phyloP scores from a whole-genome alignment of 495 filamentous ascomycete genomes.

The Neohortaea acidophila region DNA sequence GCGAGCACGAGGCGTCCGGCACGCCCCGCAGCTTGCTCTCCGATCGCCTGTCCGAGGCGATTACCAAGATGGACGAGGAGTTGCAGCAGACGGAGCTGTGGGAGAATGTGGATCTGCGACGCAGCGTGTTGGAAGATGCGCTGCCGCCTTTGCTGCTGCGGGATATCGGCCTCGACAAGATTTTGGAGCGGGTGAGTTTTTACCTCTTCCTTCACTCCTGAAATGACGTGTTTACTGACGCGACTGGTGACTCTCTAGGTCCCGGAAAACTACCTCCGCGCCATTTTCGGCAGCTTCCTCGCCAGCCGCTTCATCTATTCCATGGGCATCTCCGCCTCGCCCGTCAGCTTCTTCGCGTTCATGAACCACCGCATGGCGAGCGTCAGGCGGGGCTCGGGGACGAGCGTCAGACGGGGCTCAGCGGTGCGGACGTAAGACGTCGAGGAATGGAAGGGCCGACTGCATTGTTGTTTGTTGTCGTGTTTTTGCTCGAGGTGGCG shows the following conservation, averaged over 20 bases:
- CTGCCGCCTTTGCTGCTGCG: slow-evolving; percentile 70
- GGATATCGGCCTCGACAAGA: slow-evolving; percentile 77
- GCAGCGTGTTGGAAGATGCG: slow-evolving; percentile 68
- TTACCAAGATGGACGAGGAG: slow-evolving; percentile 89
- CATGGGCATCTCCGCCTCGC: slow-evolving; percentile 79
- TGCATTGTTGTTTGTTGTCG: too few relatives aligned
- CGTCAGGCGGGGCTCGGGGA: too few relatives aligned
- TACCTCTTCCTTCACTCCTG: background rate
- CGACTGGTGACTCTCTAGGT: slow-evolving; percentile 40
- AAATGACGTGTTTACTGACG: slow-evolving; percentile 1
- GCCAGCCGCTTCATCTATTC: slow-evolving; percentile 92
- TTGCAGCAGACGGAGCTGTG: slow-evolving; percentile 84
- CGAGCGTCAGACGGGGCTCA: too few relatives aligned
- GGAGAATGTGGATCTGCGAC: slow-evolving; percentile 63
- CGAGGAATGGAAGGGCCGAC: too few relatives aligned
- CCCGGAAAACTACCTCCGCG: slow-evolving; percentile 77
- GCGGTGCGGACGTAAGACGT: too few relatives aligned
- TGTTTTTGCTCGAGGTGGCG: too few relatives aligned
- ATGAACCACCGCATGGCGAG: slow-evolving; percentile 28
- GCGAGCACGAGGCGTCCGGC: slow-evolving; percentile 71
- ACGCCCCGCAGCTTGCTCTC: slow-evolving; percentile 67
- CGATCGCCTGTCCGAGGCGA: slow-evolving; percentile 76
- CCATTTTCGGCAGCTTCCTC: slow-evolving; percentile 91
- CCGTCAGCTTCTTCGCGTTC: slow-evolving; percentile 97
- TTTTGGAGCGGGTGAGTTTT: slow-evolving; percentile 66